These are phyloP conservation scores for Ophiostoma angusticollis DNA, from an alignment of 2,329 filamentous ascomycete species.

Conservation along the genomic window DNA sequence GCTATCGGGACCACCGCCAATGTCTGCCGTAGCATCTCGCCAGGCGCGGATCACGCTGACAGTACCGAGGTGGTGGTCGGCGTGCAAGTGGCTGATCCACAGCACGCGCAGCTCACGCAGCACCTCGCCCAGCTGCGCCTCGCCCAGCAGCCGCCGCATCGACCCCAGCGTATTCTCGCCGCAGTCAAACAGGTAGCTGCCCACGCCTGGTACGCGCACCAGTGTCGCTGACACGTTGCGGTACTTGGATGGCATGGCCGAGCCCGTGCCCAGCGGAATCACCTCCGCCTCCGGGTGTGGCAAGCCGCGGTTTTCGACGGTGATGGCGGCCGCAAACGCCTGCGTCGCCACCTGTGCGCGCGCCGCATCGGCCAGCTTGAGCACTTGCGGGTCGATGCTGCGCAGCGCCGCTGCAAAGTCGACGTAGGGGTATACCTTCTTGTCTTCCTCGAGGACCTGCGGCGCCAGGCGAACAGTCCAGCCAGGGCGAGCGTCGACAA, in stretches of 20 bases:
- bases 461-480: constrained; percentile 35
- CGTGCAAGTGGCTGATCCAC: constrained; percentile 92
- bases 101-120: constrained; percentile 68
- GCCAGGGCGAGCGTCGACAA: constrained; percentile 31
- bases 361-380: constrained; percentile 39
- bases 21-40: constrained; percentile 42
- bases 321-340: constrained; percentile 35
- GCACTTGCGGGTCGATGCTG: constrained; percentile 29
- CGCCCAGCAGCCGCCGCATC: constrained; percentile 58
- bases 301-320: constrained; percentile 39
- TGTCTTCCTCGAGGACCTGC: constrained; percentile 30
- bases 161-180: constrained; percentile 90
- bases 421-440: constrained; percentile 35
- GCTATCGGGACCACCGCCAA: constrained; percentile 22
- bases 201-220: constrained; percentile 67
- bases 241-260: constrained; percentile 79
- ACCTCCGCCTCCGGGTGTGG: constrained; percentile 54
- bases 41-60: constrained; percentile 72
- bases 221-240: constrained; percentile 89
- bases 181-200: constrained; percentile 83
- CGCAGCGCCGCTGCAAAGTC: constrained; percentile 30
- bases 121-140: constrained; percentile 52
- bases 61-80: constrained; percentile 87
- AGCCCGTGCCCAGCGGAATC: constrained; percentile 81
- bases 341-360: constrained; percentile 27